Base-by-base conservation (phyloP, 768 basidiomycete genomes). In the Daedaleopsis nitida region DNA sequence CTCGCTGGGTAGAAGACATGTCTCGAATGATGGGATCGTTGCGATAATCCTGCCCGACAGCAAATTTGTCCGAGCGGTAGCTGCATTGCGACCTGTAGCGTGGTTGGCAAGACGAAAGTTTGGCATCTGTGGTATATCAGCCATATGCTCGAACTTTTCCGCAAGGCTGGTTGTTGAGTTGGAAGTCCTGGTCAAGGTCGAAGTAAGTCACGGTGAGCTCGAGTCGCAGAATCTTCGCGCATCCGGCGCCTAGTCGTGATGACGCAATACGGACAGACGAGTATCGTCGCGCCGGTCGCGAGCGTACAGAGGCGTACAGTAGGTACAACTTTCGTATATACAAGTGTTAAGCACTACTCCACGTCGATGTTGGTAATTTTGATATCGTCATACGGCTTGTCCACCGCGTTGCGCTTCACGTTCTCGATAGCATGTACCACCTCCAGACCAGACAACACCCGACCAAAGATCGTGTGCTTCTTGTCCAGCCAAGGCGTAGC, bases 331-430 rank as follows among this genome's bases (percentile, higher is more conserved):
- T 17, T 19, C 45, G 27, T 47, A 47, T 21, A 19, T 19, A 47
- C 13, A 21, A 3, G 7, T 3, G 27, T 32, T 32, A 7, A 8
- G 23, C 47, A 52, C 48, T 81, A 90, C 59, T 91, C 87, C 63
- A 92, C 82, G 69, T 86, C 86, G 43, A 93, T 78, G 65, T 91
- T 94, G 70, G 88, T 76, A 62, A 95, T 95, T 74, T 93, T 94
- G 76, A 98, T 93, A 70, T 96, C 94, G 68, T 96, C 95, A 65
- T 86, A 93, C 14, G 94, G 93, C 72, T 94, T 94, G 70, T 96
- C 94, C 53, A 80, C 70, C 74, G 93, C 92, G 77, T 87, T 88
- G 13, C 85, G 85, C 73, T 92, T 92, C 58, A 90, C 91, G 67
- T 93, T 94, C 75, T 98, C 96, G 68, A 99, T 98, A 16, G 82